Conservation (phyloP, 805 yeast species). For the Torulaspora quercuum region DNA sequence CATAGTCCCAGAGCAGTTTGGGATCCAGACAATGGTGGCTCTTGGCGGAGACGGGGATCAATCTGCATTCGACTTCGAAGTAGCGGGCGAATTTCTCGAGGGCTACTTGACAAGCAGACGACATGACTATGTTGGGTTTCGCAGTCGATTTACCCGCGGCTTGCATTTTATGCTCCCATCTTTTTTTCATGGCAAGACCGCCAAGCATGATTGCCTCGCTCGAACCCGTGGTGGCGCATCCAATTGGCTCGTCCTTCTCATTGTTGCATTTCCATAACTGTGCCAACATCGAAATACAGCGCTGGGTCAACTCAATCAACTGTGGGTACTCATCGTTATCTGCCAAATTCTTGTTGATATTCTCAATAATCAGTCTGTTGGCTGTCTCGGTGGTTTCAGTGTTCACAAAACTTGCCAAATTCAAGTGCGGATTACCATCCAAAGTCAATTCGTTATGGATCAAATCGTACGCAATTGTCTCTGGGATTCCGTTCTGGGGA, state of each 20-base stretch:
- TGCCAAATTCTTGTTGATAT: slow-evolving; percentile 81
- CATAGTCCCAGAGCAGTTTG: slow-evolving; percentile 52
- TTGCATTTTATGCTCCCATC: slow-evolving; percentile 70
- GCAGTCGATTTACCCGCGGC: slow-evolving; percentile 55
- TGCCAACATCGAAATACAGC: slow-evolving; percentile 78
- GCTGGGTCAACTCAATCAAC: slow-evolving; percentile 68
- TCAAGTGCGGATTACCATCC: slow-evolving; percentile 81
- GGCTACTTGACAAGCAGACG: slow-evolving; percentile 90
- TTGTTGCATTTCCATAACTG: slow-evolving; percentile 69
- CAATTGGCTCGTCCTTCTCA: slow-evolving; percentile 48
- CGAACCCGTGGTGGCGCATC: slow-evolving; percentile 92
- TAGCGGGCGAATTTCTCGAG: slow-evolving; percentile 91
- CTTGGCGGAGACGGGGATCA: slow-evolving; percentile 60
- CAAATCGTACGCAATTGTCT: slow-evolving; percentile 54
- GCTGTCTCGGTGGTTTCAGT: slow-evolving; percentile 60
- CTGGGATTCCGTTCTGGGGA: slow-evolving; percentile 53
- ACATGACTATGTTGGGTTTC: slow-evolving; percentile 86
- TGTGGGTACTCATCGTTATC: slow-evolving; percentile 94
- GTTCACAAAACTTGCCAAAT: slow-evolving; percentile 86
- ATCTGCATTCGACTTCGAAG: slow-evolving; percentile 84
- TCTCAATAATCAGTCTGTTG: slow-evolving; percentile 56
- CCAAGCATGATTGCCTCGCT: slow-evolving; percentile 93
- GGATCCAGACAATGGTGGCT: slow-evolving; percentile 65
- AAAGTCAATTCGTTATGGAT: slow-evolving; percentile 70
- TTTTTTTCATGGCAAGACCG: slow-evolving; percentile 86